Conservation (phyloP, 163 green algal species). For the Coccomyxa subellipsoidea region DNA sequence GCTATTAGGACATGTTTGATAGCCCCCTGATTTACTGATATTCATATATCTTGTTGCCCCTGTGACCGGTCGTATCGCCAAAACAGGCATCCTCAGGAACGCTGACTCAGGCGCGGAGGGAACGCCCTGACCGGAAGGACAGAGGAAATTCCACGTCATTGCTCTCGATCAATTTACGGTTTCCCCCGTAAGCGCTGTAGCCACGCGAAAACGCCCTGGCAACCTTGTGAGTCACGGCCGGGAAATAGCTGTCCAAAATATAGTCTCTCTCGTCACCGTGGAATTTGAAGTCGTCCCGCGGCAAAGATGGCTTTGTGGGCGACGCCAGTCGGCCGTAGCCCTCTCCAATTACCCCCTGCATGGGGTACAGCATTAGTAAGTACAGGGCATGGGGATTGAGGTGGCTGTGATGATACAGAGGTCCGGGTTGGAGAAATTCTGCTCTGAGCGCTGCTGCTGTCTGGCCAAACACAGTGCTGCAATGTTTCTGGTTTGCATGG, state of each 20-base stretch:
- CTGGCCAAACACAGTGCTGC: too few species aligned
- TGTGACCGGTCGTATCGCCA: too few species aligned
- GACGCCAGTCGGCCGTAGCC: neutral
- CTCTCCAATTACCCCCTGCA: neutral
- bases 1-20: too few species aligned
- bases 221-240: neutral
- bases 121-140: too few species aligned
- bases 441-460: neutral
- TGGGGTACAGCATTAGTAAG: neutral
- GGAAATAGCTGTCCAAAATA: neutral
- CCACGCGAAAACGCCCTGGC: neutral
- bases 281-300: neutral
- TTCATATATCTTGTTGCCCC: too few species aligned
- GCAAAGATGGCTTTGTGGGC: neutral
- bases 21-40: too few species aligned
- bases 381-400: neutral
- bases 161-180: neutral
- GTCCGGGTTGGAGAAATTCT: neutral
- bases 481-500: too few species aligned
- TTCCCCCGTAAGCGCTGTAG: neutral
- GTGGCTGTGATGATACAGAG: neutral
- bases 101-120: too few species aligned
- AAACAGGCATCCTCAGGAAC: too few species aligned
- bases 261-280: neutral
- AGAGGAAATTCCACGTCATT: neutral